Evolutionary conservation across 163 green algal species (phyloP).

Genomic region (Prototheca wickerhamii): DNA sequence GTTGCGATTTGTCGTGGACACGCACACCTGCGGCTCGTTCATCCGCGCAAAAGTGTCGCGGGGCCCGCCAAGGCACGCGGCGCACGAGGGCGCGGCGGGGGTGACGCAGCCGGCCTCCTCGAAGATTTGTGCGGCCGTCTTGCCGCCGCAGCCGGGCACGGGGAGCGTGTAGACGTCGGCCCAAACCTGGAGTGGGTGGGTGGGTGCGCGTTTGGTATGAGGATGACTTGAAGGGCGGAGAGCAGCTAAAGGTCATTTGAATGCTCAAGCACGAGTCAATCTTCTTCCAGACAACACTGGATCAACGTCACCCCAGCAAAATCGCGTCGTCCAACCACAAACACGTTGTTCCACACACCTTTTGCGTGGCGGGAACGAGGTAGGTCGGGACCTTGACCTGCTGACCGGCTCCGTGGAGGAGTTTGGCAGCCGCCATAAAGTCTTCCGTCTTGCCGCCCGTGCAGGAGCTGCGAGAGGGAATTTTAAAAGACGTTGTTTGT

Average conservation of each 20-base stretch:
- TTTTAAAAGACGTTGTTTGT: neutral
- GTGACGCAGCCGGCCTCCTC: constrained; percentile 79
- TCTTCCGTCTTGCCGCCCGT: constrained; percentile 94
- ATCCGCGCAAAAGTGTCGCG: constrained; percentile 92
- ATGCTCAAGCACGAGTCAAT: neutral
- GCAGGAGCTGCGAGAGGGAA: constrained; percentile 46
- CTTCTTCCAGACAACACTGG: neutral
- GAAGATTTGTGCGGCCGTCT: constrained; percentile 93
- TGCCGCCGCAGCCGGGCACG: constrained; percentile 84
- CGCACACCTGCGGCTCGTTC: constrained; percentile 90
- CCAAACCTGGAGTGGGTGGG: constrained; percentile 87
- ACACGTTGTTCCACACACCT: no score
- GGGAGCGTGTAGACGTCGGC: constrained; percentile 84
- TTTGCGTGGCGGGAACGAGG: constrained; percentile 92
- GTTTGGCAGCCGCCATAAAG: constrained; percentile 82
- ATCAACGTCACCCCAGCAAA: no score
- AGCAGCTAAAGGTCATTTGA: neutral
- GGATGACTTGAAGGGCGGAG: neutral
- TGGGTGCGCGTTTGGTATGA: no score
- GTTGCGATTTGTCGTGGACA: constrained; percentile 96
- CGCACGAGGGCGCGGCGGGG: constrained; percentile 80
- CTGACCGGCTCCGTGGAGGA: constrained; percentile 70
- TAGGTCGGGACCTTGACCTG: constrained; percentile 93
- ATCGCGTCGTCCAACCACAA: no score
- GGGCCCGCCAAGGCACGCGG: constrained; percentile 86